Base-by-base conservation (phyloP, 768 basidiomycete species). In the Kwoniella sp. region DNA sequence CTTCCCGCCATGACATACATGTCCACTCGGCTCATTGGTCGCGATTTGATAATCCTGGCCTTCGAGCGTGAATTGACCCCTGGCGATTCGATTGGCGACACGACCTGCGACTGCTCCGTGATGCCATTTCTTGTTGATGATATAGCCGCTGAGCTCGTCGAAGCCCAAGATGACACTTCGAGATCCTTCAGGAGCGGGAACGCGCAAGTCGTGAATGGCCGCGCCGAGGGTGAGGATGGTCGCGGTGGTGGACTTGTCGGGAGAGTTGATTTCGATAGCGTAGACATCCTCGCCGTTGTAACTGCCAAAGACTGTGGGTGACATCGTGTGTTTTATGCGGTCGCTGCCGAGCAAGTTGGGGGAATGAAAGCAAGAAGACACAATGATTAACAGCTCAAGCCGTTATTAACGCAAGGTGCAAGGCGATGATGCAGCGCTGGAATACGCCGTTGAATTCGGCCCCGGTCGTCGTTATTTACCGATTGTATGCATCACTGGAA, bases 1-100 rank as follows among this genome's bases (percentile, higher is more conserved):
- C 26, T 53, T 59, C n/a, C 64, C 64, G 6, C 58, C 51, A 30
- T 65, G 64, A 65, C 64, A 65, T 8, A 30, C 33, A 29, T 65
- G 64, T 24, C 64, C 58, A 26, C 36, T 55, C 19, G 57, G 57
- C 40, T 65, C 64, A 33, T 65, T 65, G 50, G 25, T 29, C 19
- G 17, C 22, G 21, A 60, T 60, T 24, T 53, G 51, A 51, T 65
- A 65, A 5, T 51, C 40, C 17, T 44, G 10, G 5, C 24, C 36
- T 9, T 29, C 58, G 30, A 47, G 25, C n/a, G 36, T 51, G 51
- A 64, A 58, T 52, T 21, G 27, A 30, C 57, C 63, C 25, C 46
- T 57, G 40, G 56, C 55, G 47, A 64, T 53, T 19, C 50, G 55
- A 47, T 64, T 64, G 29, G 63, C 56, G 56, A 58, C 24, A 24